These are phyloP conservation scores for Cordyceps fumosorosea DNA, from an alignment of 2,329 filamentous ascomycete species.

Conservation along the genomic window DNA sequence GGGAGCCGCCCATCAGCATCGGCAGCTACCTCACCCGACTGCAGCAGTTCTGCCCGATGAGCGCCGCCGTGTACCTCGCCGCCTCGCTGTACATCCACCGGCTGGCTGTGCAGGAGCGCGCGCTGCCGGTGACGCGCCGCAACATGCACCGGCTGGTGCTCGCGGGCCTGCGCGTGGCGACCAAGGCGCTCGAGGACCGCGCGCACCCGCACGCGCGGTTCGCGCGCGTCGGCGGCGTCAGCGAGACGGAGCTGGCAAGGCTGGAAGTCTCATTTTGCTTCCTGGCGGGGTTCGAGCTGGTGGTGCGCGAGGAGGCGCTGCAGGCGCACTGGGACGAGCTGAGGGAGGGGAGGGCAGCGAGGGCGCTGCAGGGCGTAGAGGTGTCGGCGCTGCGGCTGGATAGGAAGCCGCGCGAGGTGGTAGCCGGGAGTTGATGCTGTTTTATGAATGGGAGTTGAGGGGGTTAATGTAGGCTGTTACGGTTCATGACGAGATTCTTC, in stretches of 20 bases:
- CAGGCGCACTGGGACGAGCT: constrained; percentile 29
- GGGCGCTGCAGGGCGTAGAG: constrained; percentile 10
- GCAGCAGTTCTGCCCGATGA: constrained; percentile 89
- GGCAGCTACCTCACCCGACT: constrained; percentile 81
- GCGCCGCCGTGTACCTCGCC: constrained; percentile 86
- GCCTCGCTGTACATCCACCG: constrained; percentile 82
- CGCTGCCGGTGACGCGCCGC: constrained; percentile 71
- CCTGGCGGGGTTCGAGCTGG: constrained; percentile 76
- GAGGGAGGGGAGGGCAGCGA: constrained; percentile 20
- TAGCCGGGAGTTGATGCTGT: background rate
- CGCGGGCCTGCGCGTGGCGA: constrained; percentile 77
- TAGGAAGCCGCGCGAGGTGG: constrained; percentile 7
- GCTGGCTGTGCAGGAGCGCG: constrained; percentile 68
- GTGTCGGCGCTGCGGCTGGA: constrained; percentile 11
- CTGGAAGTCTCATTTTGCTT: constrained; percentile 89
- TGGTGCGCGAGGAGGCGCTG: constrained; percentile 36
- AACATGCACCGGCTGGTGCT: constrained; percentile 85
- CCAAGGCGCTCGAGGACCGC: constrained; percentile 91
- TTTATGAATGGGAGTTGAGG: background rate
- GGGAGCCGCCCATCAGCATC: constrained; percentile 73
- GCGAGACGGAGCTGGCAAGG: constrained; percentile 69
- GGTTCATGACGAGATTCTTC: no score
- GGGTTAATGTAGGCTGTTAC: no score
- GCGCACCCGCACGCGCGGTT: constrained; percentile 80
- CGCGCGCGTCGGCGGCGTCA: constrained; percentile 82